These are phyloP conservation scores for Acrocalymma vagum DNA, from an alignment of 2,329 filamentous ascomycete species.

Conservation along the genomic window DNA sequence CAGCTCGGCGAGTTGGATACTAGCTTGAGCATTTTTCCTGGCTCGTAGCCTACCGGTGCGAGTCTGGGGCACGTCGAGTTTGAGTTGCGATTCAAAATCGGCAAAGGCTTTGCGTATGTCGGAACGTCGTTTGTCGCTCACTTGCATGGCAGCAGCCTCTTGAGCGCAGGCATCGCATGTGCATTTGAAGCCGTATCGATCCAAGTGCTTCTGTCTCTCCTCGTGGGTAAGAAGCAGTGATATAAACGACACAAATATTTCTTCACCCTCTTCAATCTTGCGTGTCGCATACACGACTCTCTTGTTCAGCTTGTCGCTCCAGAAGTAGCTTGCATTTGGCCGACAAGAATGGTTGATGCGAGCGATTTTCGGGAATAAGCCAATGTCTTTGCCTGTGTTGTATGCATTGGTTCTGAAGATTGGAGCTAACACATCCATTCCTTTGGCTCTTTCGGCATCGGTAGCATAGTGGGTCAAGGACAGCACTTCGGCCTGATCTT, in stretches of 20 bases:
- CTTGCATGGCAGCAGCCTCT: constrained; percentile 15
- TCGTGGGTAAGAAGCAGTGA: constrained; percentile 39
- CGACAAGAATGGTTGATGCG: constrained; percentile 49
- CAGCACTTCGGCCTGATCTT: constrained; percentile 33
- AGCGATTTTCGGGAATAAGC: constrained; percentile 44
- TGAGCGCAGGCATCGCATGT: constrained; percentile 48
- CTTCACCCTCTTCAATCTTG: constrained; percentile 49
- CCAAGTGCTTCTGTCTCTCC: constrained; percentile 39
- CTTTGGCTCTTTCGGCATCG: constrained; percentile 17
- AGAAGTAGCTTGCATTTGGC: constrained; percentile 47
- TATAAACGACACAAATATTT: constrained; percentile 50
- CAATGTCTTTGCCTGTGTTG: constrained; percentile 38
- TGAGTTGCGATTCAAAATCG: constrained; percentile 35
- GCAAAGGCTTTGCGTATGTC: constrained; percentile 36
- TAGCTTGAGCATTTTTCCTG: constrained; percentile 34
- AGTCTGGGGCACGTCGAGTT: constrained; percentile 27
- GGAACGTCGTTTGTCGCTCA: constrained; percentile 36
- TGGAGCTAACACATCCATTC: constrained; percentile 33
- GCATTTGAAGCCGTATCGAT: constrained; percentile 48
- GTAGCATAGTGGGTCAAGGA: constrained; percentile 35
- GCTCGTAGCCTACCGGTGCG: constrained; percentile 30
- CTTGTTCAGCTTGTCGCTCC: constrained; percentile 40
- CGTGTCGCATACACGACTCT: constrained; percentile 46
- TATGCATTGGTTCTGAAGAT: constrained; percentile 49
- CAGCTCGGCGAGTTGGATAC: constrained; percentile 34